These are phyloP conservation scores for Nadsonia commutata DNA, from an alignment of 1,139 yeast species.

Conservation along the genomic window DNA sequence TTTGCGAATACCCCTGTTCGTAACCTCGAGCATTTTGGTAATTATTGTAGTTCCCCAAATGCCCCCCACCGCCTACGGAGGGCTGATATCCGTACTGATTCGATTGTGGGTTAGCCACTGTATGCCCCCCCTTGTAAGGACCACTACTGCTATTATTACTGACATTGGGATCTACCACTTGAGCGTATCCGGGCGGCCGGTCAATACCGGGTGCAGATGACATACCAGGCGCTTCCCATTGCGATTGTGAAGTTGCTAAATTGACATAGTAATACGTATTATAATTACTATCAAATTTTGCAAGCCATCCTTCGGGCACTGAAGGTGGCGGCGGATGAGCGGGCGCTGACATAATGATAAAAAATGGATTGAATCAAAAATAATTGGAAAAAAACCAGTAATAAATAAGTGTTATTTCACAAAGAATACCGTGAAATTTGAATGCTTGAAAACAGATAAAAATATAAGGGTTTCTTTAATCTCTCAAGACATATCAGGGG, in stretches of 20 bases:
- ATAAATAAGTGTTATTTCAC: too few species aligned
- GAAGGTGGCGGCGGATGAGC: slow-evolving; percentile 26
- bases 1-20: slow-evolving; percentile 10
- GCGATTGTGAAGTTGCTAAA: slow-evolving; percentile 56
- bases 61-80: slow-evolving; percentile 8
- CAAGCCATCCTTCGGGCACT: slow-evolving; percentile 75
- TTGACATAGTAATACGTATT: slow-evolving; percentile 54
- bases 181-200: slow-evolving; percentile 14
- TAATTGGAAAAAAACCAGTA: too few species aligned
- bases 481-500: too few species aligned
- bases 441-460: too few species aligned
- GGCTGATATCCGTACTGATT: slow-evolving; percentile 6
- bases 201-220: slow-evolving; percentile 25
- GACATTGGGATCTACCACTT: slow-evolving; percentile 5
- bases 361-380: too few species aligned
- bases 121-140: slow-evolving; percentile 7
- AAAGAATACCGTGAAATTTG: too few species aligned
- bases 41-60: not conserved
- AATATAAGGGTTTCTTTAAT: too few species aligned
- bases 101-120: not conserved
- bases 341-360: too few species aligned
- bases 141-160: slow-evolving; percentile 5
- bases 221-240: slow-evolving; percentile 79
- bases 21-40: slow-evolving; percentile 10
- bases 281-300: slow-evolving; percentile 72